Evolutionary conservation across 352 stramenopile genomes (phyloP).

Genomic region (Pythium phragmitis): DNA sequence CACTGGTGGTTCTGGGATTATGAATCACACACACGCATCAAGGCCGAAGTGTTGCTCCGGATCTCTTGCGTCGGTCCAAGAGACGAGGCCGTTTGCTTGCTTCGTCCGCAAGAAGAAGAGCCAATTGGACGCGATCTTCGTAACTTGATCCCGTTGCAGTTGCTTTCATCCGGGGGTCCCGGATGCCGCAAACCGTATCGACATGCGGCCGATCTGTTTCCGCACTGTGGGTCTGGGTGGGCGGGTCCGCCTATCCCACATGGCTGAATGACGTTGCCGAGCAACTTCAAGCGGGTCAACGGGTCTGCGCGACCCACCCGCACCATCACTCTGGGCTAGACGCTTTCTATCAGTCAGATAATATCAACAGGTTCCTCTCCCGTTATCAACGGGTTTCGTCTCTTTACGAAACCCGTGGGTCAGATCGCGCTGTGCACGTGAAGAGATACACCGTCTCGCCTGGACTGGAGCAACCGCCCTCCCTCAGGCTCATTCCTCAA

Average conservation of each 20-base stretch:
- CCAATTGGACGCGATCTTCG: background rate
- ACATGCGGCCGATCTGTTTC: conserved; percentile 15
- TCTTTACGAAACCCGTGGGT: conserved; percentile 11
- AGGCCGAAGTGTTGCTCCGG: conserved; percentile 5
- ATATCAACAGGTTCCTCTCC: background rate
- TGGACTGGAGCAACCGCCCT: background rate
- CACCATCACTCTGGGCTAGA: background rate
- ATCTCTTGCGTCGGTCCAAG: conserved; percentile 13
- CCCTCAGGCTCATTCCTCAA: conserved; percentile 19
- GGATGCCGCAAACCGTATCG: conserved; percentile 12
- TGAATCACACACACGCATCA: conserved; percentile 16
- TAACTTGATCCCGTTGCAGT: conserved; percentile 23
- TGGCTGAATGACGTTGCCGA: conserved; percentile 2
- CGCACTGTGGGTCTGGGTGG: background rate
- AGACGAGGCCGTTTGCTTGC: background rate
- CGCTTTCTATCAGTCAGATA: background rate
- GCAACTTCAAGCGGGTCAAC: conserved; percentile 20
- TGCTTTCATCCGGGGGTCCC: background rate
- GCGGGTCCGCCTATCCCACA: conserved; percentile 11
- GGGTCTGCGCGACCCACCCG: conserved; percentile 1
- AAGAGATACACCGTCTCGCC: conserved; percentile 18
- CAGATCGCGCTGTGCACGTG: conserved; percentile 8
- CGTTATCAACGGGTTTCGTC: conserved; percentile 5
- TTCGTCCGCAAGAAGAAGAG: conserved; percentile 11
- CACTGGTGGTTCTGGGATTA: background rate